These are phyloP conservation scores for Suillus lakei DNA, from an alignment of 768 basidiomycete genomes.

Conservation along the genomic window DNA sequence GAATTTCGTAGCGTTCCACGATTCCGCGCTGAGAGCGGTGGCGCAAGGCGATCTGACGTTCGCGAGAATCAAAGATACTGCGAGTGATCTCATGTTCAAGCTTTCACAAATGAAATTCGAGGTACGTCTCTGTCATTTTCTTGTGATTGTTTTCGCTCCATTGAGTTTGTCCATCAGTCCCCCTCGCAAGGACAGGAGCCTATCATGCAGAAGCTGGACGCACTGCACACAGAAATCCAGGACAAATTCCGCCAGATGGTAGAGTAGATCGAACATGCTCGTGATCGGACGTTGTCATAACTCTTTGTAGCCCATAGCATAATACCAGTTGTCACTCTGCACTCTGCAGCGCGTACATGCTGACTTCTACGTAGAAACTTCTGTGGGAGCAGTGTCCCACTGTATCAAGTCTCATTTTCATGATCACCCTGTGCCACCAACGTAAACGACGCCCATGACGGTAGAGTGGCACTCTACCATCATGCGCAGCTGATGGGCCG, in stretches of 20 bases:
- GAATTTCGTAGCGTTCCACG: constrained; percentile 94
- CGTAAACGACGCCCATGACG: neutral
- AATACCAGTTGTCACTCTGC: constrained; percentile 19
- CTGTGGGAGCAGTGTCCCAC: neutral
- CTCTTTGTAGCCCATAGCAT: constrained; percentile 26
- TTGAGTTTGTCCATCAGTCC: constrained; percentile 51
- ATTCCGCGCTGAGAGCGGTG: constrained; percentile 86
- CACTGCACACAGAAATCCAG: constrained; percentile 82
- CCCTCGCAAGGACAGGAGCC: constrained; percentile 90
- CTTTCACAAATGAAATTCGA: constrained; percentile 99
- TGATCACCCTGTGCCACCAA: neutral
- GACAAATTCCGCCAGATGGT: constrained; percentile 90
- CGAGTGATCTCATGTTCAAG: constrained; percentile 90
- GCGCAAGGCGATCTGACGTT: constrained; percentile 85
- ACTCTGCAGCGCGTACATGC: neutral
- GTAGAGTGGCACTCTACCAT: neutral
- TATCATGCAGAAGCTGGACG: constrained; percentile 83
- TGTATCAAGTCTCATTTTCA: neutral
- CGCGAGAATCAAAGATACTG: constrained; percentile 83
- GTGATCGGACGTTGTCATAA: neutral
- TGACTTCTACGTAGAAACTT: neutral
- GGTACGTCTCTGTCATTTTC: constrained; percentile 48
- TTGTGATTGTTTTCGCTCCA: neutral
- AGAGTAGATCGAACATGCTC: constrained; percentile 52
- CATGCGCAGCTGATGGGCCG: neutral